Evolutionary conservation across 73 alveolate species (phyloP).

Genomic region (Tetrahymena borealis): DNA sequence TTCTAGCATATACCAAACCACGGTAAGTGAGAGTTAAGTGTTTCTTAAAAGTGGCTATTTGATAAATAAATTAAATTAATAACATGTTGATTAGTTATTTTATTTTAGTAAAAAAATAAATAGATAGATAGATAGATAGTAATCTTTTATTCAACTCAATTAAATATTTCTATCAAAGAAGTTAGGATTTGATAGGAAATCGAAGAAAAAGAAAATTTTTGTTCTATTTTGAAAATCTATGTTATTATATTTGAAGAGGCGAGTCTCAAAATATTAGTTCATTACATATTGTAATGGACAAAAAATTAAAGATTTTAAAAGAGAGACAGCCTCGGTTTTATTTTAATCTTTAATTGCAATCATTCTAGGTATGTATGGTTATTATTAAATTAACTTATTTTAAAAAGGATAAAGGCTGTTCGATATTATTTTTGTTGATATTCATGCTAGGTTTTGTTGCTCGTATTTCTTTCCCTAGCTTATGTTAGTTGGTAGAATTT

Average conservation of each 20-base stretch:
- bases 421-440: too few species aligned
- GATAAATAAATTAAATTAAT: too few species aligned
- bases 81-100: too few species aligned
- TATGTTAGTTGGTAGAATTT: too few species aligned
- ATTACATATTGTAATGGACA: not conserved
- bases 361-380: too few species aligned
- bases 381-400: too few species aligned
- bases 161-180: too few species aligned
- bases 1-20: slow-evolving; percentile 26
- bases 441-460: too few species aligned
- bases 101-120: not conserved
- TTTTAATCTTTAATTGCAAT: not conserved
- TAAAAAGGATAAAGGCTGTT: too few species aligned
- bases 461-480: too few species aligned
- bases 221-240: not conserved
- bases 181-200: too few species aligned
- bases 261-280: not conserved
- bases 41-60: slow-evolving; percentile 6
- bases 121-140: not conserved
- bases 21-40: slow-evolving; percentile 23
- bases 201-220: not conserved
- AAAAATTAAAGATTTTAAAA: not conserved
- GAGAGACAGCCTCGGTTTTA: not conserved
- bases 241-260: not conserved
- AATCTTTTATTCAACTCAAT: too few species aligned